These are phyloP conservation scores for Boletus sp. DNA, from an alignment of 768 basidiomycete species.

Conservation along the genomic window DNA sequence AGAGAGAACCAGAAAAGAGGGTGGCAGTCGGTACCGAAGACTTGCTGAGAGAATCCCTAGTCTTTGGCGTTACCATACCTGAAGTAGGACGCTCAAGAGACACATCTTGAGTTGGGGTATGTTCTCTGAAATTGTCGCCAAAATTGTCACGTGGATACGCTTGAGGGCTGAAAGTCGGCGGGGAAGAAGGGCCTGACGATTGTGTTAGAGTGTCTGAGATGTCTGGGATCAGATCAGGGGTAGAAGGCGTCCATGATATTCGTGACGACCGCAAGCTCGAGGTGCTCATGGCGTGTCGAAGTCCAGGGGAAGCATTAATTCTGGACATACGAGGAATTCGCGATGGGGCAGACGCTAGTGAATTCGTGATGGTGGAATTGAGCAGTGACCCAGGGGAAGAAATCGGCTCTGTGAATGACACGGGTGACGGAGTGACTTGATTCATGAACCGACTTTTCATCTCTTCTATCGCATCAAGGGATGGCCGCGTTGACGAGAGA, in stretches of 20 bases:
- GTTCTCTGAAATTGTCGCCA: slow-evolving; percentile 5
- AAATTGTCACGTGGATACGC: slow-evolving; percentile 11
- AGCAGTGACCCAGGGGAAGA: slow-evolving; percentile 15
- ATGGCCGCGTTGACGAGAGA: slow-evolving; percentile 26
- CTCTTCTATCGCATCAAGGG: slow-evolving; percentile 54
- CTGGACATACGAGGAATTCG: slow-evolving; percentile 31
- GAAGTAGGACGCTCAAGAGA: slow-evolving; percentile 14
- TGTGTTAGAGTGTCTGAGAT: slow-evolving; percentile 56
- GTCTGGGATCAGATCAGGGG: slow-evolving; percentile 60
- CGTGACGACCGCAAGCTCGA: slow-evolving; percentile 28
- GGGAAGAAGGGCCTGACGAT: slow-evolving; percentile 54
- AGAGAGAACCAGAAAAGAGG: slow-evolving; percentile 43
- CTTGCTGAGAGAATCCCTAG: slow-evolving; percentile 21
- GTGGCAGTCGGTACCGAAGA: slow-evolving; percentile 31
- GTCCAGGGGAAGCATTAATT: slow-evolving; percentile 23
- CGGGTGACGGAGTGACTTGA: slow-evolving; percentile 28
- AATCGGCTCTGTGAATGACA: slow-evolving; percentile 15
- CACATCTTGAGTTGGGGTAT: slow-evolving; percentile 2
- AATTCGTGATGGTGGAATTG: slow-evolving; percentile 6
- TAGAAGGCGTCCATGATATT: slow-evolving; percentile 41
- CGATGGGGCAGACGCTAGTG: slow-evolving; percentile 14
- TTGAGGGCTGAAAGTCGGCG: slow-evolving; percentile 38
- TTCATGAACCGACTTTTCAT: slow-evolving; percentile 58
- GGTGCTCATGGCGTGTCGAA: slow-evolving; percentile 27
- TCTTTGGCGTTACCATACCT: slow-evolving; percentile 29